Evolutionary conservation across 176 grass and related monocot species (phyloP), one percentile per base, ranked within the genome.

Genomic region (Cocos nucifera): DNA sequence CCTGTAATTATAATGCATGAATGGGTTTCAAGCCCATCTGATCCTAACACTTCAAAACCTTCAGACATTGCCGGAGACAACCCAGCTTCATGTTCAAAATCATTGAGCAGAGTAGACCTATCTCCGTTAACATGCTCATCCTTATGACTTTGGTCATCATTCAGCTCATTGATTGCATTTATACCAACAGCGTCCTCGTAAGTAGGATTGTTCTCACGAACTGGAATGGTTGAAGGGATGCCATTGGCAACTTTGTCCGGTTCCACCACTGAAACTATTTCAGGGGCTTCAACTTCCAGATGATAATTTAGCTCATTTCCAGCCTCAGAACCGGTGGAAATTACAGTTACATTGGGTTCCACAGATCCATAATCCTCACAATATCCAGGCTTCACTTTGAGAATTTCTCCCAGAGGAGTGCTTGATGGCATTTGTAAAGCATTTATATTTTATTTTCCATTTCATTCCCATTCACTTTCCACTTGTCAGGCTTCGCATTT

Each of bases 371-470:
- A 10, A 39, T 58, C 28, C 57, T 82, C 49, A 28, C 44, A 67
- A 22, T 28, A 62, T 62, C 62, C 78, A 67, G 66, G 52, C 24
- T n/a, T 67, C 73, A 63, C 39, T 17, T 61, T 30, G 15, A 53
- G 66, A 49, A 22, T 67, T 63, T 59, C 70, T 71, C 61, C 48
- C 67, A 30, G 55, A 57, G 32, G 51, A 53, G 64, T 28, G 65
- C 5, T 67, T 78, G 51, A 29, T 67, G 16, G 24, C 53, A 22
- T 58, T 54, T 54, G 63, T 60, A 56, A 17, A 35, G 4, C 56
- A 48, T 71, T 66, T 29, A 75, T 25, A 66, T 59, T 78, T 30
- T 25, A 66, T 59, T 78, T 30, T 82, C 71, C 6, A 63, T 58
- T 78, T 82, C 61, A 20, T 22, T 69, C 51, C 24, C 7, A 78